Conservation (phyloP, 2,329 filamentous ascomycete species). For the Dactylonectria macrodidyma region DNA sequence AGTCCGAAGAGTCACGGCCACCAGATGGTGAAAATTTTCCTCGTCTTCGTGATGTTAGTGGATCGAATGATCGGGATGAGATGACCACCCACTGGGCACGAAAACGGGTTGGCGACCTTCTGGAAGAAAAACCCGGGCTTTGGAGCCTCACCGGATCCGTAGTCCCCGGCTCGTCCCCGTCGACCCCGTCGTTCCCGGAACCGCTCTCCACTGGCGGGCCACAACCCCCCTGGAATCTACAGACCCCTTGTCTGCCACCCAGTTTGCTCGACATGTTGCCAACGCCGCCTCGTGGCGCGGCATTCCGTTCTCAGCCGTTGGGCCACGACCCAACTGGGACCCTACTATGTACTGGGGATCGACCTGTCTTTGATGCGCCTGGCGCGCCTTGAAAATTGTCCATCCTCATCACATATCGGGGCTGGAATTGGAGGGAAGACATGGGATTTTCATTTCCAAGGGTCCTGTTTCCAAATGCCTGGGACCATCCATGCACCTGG, state of each 20-base stretch:
- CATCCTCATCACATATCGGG: constrained; percentile 2
- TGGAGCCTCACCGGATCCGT: constrained; percentile 34
- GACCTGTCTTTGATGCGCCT: constrained; percentile 13
- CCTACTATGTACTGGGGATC: too few relatives aligned
- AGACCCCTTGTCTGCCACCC: constrained; percentile 45
- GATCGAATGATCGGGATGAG: constrained; percentile 36
- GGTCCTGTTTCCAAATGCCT: constrained; percentile 30
- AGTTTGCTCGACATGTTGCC: constrained; percentile 19
- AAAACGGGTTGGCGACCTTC: constrained; percentile 38
- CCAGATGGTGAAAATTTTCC: constrained; percentile 19
- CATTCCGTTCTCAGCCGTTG: constrained; percentile 25
- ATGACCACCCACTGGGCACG: constrained; percentile 24
- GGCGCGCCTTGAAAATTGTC: constrained; percentile 7
- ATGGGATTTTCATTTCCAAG: constrained; percentile 30
- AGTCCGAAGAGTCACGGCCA: constrained; percentile 14
- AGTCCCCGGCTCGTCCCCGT: constrained; percentile 25
- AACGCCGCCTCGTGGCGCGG: constrained; percentile 22
- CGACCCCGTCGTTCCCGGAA: constrained; percentile 38
- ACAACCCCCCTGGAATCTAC: constrained; percentile 40
- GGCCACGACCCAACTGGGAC: constrained; percentile 6
- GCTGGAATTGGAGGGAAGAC: constrained; percentile 29
- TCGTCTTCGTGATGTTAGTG: constrained; percentile 28
- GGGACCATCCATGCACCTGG: constrained; percentile 41
- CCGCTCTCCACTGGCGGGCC: constrained; percentile 33
- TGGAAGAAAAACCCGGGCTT: constrained; percentile 36